Evolutionary conservation across 176 grass and related monocot species (phyloP).

Genomic region (Ampelocalamus luodianensis): DNA sequence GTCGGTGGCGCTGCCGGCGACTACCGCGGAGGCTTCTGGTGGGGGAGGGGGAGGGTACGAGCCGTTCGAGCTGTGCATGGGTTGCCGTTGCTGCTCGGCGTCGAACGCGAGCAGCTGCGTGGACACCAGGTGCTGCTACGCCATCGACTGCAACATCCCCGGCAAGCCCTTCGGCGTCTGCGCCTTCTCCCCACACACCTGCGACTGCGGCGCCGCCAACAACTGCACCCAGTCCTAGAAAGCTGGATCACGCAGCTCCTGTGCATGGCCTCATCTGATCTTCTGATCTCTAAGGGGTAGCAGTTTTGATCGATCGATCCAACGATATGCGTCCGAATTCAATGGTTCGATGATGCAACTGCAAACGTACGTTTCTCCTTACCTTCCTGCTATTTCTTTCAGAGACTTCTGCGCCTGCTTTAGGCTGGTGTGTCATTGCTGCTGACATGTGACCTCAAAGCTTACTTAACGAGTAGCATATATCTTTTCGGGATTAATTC

Average conservation of each 20-base stretch:
- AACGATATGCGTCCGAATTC: not conserved
- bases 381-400: not conserved
- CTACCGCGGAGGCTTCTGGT: not conserved
- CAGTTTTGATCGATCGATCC: not conserved
- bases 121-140: conserved; percentile 72
- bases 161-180: conserved; percentile 85
- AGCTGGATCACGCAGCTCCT: not conserved
- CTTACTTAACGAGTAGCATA: not conserved
- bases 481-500: not conserved
- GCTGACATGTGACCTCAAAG: not conserved
- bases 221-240: conserved; percentile 45
- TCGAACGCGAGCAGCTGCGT: conserved; percentile 54
- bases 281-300: not conserved
- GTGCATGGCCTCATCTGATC: not conserved
- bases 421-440: not conserved
- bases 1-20: not conserved
- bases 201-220: conserved; percentile 48
- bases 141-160: conserved; percentile 82
- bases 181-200: conserved; percentile 68
- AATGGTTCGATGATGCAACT: not conserved
- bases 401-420: not conserved
- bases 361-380: not conserved
- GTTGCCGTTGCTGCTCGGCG: conserved; percentile 65
- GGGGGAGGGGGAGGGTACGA: conserved; percentile 22
- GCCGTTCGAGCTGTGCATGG: conserved; percentile 74